Conservation (phyloP, 129 eudicot species). For the Flaveria bidentis region DNA sequence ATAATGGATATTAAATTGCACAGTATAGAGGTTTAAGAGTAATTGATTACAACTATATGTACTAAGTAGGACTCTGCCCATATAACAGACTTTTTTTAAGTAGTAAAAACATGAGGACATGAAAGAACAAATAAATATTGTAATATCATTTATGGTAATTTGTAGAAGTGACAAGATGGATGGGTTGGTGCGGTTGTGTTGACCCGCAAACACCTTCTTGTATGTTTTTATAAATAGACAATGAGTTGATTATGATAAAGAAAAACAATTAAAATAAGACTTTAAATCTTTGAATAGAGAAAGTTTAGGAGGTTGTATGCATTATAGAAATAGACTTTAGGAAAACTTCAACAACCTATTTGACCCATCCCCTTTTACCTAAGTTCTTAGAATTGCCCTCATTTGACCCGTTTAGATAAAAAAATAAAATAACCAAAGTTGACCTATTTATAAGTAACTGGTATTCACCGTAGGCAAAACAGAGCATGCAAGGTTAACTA, state of each 20-base stretch:
- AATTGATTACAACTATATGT: not conserved
- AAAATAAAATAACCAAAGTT: not conserved
- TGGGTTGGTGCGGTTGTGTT: not conserved
- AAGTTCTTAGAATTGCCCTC: not conserved
- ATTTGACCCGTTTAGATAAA: not conserved
- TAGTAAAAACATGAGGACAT: not conserved
- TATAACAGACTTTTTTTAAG: no score
- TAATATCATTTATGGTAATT: not conserved
- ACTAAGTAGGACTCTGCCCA: no score
- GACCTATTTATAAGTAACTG: not conserved
- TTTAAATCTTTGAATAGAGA: not conserved
- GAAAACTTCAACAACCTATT: not conserved
- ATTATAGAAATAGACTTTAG: not conserved
- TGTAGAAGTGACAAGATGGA: not conserved
- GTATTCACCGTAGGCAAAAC: slow-evolving; percentile 62
- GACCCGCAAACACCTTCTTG: slow-evolving; percentile 1
- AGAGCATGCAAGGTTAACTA: slow-evolving; percentile 69
- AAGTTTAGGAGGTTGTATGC: not conserved
- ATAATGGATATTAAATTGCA: not conserved
- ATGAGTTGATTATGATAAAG: not conserved
- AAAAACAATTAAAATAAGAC: not conserved
- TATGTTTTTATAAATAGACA: not conserved
- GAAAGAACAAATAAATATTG: not conserved
- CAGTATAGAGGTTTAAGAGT: not conserved
- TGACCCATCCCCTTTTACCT: not conserved